phyloP scores from a whole-genome alignment of 2,329 filamentous ascomycete species.

The Penicillium sp. region DNA sequence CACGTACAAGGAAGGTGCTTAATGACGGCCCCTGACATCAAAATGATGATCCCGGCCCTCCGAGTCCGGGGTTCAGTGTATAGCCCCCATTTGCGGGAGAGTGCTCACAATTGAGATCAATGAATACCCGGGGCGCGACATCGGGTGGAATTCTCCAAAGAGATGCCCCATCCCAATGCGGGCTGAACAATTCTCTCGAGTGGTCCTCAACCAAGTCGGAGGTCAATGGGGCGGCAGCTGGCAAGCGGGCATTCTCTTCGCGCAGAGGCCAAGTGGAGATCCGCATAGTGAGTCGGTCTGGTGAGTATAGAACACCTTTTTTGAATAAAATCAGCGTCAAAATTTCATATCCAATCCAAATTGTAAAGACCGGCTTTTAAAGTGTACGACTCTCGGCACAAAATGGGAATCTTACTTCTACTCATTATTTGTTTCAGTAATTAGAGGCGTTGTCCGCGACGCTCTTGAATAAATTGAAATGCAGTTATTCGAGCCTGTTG shows the following conservation, averaged over 20 bases:
- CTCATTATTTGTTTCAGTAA: slow-evolving; percentile 23
- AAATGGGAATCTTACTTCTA: background rate
- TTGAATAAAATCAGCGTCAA: background rate
- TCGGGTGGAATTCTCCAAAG: background rate
- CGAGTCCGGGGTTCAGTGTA: background rate
- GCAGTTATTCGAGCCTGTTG: slow-evolving; percentile 47
- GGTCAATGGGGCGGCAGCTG: background rate
- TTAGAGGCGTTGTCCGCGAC: slow-evolving; percentile 40
- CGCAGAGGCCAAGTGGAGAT: background rate
- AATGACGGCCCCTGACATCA: background rate
- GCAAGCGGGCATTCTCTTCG: too few relatives aligned
- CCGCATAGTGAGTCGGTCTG: background rate
- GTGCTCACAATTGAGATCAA: background rate
- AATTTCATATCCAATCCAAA: background rate
- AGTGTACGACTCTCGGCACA: background rate
- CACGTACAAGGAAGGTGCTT: background rate
- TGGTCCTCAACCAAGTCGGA: background rate
- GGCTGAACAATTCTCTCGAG: background rate
- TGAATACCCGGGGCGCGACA: background rate
- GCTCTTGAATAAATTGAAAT: slow-evolving; percentile 46
- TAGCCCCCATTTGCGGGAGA: background rate
- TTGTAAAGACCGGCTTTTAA: background rate
- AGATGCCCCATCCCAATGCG: background rate
- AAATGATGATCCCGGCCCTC: background rate
- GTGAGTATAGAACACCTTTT: too few relatives aligned